Base-by-base conservation (phyloP, 169 alveolate genomes). In the Plasmodium coatneyi region DNA sequence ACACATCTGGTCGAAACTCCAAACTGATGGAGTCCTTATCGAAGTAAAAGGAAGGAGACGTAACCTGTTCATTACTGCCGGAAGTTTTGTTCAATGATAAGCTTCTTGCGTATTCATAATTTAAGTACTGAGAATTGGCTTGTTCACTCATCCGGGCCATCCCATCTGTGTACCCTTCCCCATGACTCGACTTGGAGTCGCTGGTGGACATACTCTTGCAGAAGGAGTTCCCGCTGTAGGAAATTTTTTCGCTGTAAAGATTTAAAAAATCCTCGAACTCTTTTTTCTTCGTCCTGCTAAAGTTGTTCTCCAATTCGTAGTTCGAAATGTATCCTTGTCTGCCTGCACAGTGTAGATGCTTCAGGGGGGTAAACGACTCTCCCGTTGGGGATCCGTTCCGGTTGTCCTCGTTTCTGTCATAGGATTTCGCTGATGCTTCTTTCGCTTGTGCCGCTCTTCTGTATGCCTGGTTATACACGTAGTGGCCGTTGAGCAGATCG, bases 211-310 rank as follows among this genome's bases (percentile, higher is more conserved):
- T 25, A 60, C 76, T 60, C 34, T 60, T 54, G 41, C 39, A 28
- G 34, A 81, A 81, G 28, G 39, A 49, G n/a, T 52, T 32, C 39
- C 22, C 22, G 36, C 74, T 71, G 28, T 83, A 43, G 16, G 46
- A 36, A n/a, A 83, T 70, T 25, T 83, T 83, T 83, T 70, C 92
- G 46, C 82, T 83, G 7, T 66, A 83, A 1, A 83, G 66, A 71
- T 71, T 12, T 41, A 36, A 22, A 70, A 83, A 70, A 34, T 83
- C 74, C 12, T 83, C 54, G 41, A 49, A 36, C 41, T 70, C 70
- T 43, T 83, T 83, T 71, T 83, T 83, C n/a, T 36, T 83, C 16
- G 25, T 19, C 6, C 74, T 43, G 16, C 49, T 71, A 41, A 36
- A 83, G 46, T 83, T 83, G 54, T 83, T 71, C 52, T 71, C 82